A percentile compares a stretch with the other conserved stretches of the same genome.
phyloP scores from a whole-genome alignment of 345 rosid species.

The Corchorus olitorius region DNA sequence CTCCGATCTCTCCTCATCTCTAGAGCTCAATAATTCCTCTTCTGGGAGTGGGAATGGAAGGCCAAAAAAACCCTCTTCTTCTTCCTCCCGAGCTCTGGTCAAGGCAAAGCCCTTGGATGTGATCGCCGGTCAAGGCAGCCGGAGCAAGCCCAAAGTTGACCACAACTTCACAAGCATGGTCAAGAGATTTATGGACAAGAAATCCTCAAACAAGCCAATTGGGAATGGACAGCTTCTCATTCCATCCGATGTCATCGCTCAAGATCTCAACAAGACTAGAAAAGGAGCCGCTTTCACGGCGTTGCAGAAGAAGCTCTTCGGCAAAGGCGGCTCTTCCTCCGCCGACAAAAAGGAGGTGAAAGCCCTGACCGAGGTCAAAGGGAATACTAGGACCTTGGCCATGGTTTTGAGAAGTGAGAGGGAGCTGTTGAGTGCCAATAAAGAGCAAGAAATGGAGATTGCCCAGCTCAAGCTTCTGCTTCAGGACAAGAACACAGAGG shows the following conservation, averaged over 20 bases:
- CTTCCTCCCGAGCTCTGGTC: slow-evolving; percentile 54
- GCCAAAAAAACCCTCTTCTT: slow-evolving; percentile 17
- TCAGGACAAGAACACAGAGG: slow-evolving; percentile 70
- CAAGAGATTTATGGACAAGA: slow-evolving; percentile 75
- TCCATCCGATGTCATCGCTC: slow-evolving; percentile 62
- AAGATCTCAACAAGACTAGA: slow-evolving; percentile 65
- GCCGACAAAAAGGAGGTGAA: slow-evolving; percentile 51
- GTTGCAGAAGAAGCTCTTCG: slow-evolving; percentile 81
- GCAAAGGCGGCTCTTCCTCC: slow-evolving; percentile 30
- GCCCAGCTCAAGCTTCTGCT: slow-evolving; percentile 55
- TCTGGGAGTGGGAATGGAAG: background rate
- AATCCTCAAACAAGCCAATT: slow-evolving; percentile 37
- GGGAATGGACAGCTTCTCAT: slow-evolving; percentile 37
- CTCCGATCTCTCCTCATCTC: slow-evolving; percentile 66
- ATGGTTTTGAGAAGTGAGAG: slow-evolving; percentile 93
- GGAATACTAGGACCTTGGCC: slow-evolving; percentile 76
- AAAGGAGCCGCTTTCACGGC: slow-evolving; percentile 48
- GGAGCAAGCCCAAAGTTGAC: slow-evolving; percentile 9
- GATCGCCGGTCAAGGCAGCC: slow-evolving; percentile 13
- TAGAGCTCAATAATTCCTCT: slow-evolving; percentile 37
- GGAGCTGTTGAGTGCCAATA: slow-evolving; percentile 73
- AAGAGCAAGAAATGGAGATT: slow-evolving; percentile 69
- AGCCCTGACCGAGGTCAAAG: slow-evolving; percentile 74
- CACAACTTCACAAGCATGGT: slow-evolving; percentile 58
- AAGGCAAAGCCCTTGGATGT: slow-evolving; percentile 53